phyloP scores from a whole-genome alignment of 176 grass and related monocot species.

The Hordeum marinum region DNA sequence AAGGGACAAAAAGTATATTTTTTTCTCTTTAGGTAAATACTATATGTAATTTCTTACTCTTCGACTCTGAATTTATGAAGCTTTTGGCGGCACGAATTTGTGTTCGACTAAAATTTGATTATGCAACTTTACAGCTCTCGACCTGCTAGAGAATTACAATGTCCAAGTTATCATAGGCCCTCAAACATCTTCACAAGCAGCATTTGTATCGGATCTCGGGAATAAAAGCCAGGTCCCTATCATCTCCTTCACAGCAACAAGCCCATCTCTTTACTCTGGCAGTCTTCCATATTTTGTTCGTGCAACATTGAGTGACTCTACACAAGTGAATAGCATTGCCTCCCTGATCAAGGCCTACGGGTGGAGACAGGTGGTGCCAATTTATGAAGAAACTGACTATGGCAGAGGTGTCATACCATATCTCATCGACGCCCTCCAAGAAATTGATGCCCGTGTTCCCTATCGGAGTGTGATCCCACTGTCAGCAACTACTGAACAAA shows the following conservation, averaged over 20 bases:
- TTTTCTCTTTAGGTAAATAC: too few species aligned
- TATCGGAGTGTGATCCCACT: constrained; percentile 22
- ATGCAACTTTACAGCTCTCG: constrained; percentile 20
- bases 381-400: constrained; percentile 46
- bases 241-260: constrained; percentile 47
- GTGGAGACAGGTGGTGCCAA: constrained; percentile 42
- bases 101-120: background rate
- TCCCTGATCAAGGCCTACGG: constrained; percentile 38
- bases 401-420: constrained; percentile 46
- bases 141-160: constrained; percentile 39
- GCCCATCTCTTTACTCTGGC: constrained; percentile 21
- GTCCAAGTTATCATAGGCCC: constrained; percentile 52
- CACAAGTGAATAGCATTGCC: constrained; percentile 37
- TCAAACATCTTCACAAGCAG: constrained; percentile 41
- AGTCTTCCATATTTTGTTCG: constrained; percentile 39
- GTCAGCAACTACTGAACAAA: constrained; percentile 26
- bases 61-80: too few species aligned
- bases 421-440: constrained; percentile 34
- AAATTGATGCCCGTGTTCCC: constrained; percentile 7
- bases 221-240: constrained; percentile 43
- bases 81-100: too few species aligned
- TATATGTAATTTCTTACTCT: too few species aligned
- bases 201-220: constrained; percentile 35
- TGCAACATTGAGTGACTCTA: constrained; percentile 33
- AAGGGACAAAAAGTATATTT: too few species aligned